Conservation (phyloP, 177 flowering plant genomes). For the Vitis hybrid region DNA sequence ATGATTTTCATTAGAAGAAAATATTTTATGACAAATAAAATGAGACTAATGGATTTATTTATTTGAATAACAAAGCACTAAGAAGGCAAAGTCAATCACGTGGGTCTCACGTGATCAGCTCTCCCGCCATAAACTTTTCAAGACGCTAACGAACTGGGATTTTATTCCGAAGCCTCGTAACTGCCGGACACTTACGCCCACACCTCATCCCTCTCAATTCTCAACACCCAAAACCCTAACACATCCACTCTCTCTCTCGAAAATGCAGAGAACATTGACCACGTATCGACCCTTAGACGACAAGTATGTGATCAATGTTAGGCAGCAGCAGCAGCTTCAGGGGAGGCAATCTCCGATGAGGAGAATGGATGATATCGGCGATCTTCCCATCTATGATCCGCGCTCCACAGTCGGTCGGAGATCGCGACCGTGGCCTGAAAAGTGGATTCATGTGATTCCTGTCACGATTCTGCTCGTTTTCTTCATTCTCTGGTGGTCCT, state of each 20-base stretch:
- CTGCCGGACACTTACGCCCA: not conserved
- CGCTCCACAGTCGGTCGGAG: no score
- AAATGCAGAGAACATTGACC: constrained; percentile 9
- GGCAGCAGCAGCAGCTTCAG: not conserved
- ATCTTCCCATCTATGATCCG: not conserved
- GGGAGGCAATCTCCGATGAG: not conserved
- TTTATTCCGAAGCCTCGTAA: no score
- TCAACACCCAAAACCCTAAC: not conserved
- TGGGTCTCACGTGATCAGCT: no score
- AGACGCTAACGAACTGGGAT: no score
- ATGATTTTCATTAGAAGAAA: no score
- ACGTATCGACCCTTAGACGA: constrained; percentile 4
- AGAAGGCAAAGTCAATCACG: no score
- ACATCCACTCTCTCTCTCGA: not conserved
- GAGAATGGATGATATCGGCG: not conserved
- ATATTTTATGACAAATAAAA: no score
- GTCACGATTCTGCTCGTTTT: constrained; percentile 31
- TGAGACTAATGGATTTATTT: no score
- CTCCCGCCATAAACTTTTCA: no score
- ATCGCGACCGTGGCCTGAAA: not conserved
- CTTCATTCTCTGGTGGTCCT: constrained; percentile 47
- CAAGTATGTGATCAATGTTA: not conserved
- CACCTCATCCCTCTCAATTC: not conserved
- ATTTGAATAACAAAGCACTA: no score
- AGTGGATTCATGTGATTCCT: constrained; percentile 43